Evolutionary conservation across 345 rosid species (phyloP).

Genomic region (Eucalyptus dawsonii): DNA sequence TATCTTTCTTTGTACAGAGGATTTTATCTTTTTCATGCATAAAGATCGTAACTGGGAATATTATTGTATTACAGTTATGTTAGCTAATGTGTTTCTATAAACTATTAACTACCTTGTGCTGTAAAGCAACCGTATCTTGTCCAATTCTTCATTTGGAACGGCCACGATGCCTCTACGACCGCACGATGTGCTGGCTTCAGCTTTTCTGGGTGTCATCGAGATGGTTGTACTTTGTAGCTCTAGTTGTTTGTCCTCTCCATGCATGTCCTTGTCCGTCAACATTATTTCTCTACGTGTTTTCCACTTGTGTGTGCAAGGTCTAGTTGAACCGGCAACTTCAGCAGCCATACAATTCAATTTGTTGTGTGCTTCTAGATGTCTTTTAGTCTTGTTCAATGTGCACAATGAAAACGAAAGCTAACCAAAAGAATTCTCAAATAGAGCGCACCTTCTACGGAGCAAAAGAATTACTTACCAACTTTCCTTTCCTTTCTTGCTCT

Average conservation of each 20-base stretch:
- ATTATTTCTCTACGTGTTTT: neutral
- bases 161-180: neutral
- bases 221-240: neutral
- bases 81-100: neutral
- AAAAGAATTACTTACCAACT: neutral
- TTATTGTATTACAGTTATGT: neutral
- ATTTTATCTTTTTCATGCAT: neutral
- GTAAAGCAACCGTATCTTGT: neutral
- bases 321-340: neutral
- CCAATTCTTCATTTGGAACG: neutral
- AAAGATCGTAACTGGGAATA: neutral
- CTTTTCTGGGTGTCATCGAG: conserved; percentile 21
- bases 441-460: neutral
- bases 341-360: neutral
- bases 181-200: neutral
- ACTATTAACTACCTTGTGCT: neutral
- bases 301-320: neutral
- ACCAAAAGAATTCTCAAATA: neutral
- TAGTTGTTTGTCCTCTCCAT: neutral
- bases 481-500: neutral
- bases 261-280: neutral
- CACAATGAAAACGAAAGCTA: neutral
- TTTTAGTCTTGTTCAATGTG: neutral
- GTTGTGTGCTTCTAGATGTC: neutral
- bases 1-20: too few species aligned